Evolutionary conservation across 2,329 filamentous ascomycete species (phyloP), one percentile per base, ranked within the genome.

Genomic region (Clonostachys solani): DNA sequence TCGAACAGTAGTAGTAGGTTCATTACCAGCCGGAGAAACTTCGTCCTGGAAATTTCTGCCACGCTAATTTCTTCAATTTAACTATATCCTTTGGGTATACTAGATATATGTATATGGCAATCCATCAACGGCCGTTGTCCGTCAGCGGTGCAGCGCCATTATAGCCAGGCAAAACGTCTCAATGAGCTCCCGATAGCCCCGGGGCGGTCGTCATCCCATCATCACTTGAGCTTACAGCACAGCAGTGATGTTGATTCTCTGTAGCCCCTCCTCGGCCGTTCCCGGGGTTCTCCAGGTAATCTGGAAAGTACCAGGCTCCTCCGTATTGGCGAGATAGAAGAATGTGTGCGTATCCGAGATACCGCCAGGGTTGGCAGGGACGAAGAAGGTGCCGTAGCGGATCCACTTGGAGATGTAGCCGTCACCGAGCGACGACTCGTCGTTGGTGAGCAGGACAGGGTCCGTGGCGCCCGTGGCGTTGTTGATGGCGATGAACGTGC

Each of bases 401-500:
- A 49, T 41, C 44, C 44, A 49, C 23, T 41, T 13, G 15, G 15
- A 12, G 18, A 44, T 34, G n/a, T 34, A 41, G 17, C 43, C 48
- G 15, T 40, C 34, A 15, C 44, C 41, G 15, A 47, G 44, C 12
- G 40, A 15, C n/a, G 35, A 19, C 42, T 41, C 42, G 38, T 48
- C 47, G 47, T 46, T 41, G n/a, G 35, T 41, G 17, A 49, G 16
- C n/a, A 40, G n/a, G 4, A 49, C 23, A n/a, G 48, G 40, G 40
- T 47, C 44, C 10, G 44, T 40, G 29, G 48, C 48, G 40, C 45
- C 48, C 18, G 48, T 43, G 12, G 40, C 36, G 48, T 43, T 49
- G 48, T 49, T 49, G 40, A 49, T 33, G 40, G 45, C 45, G 15
- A 49, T 23, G 40, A 47, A 44, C 15, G 44, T 47, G 44, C 45